Evolutionary conservation across 1,139 yeast species (phyloP).

Genomic region (Blastobotrys raffinosifermentans): DNA sequence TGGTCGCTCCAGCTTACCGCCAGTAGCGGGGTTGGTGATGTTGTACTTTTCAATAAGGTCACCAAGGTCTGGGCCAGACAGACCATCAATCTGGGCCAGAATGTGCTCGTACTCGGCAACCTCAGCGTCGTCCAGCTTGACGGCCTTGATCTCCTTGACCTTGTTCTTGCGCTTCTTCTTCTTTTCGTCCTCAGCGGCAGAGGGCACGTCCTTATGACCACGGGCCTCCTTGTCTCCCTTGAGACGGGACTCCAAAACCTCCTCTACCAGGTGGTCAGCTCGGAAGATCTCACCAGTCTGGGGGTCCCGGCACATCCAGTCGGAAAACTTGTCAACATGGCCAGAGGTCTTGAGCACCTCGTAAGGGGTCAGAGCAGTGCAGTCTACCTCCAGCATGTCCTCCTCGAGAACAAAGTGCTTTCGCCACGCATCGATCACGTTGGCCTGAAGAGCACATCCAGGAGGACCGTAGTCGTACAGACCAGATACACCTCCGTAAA

Average conservation of each 20-base stretch:
- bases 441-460: constrained; percentile 97
- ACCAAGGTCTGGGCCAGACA: constrained; percentile 87
- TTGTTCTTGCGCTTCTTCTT: constrained; percentile 90
- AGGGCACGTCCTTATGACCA: constrained; percentile 54
- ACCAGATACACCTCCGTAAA: constrained; percentile 98
- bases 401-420: constrained; percentile 96
- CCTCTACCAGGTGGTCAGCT: constrained; percentile 97
- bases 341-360: constrained; percentile 98
- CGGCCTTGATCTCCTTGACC: constrained; percentile 89
- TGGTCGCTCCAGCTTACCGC: constrained; percentile 82
- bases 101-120: constrained; percentile 77
- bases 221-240: constrained; percentile 96
- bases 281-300: constrained; percentile 97
- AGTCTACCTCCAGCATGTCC: constrained; percentile 98
- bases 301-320: constrained; percentile 97
- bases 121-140: constrained; percentile 74
- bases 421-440: constrained; percentile 92
- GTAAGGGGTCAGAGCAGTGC: constrained; percentile 95
- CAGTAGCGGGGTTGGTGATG: constrained; percentile 87
- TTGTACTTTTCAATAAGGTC: constrained; percentile 73
- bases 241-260: constrained; percentile 89
- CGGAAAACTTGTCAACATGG: constrained; percentile 97
- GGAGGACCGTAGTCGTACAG: constrained; percentile 99
- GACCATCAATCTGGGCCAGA: constrained; percentile 90
- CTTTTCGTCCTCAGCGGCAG: constrained; percentile 55